These are phyloP conservation scores for Tephrocybe sp. DNA, from an alignment of 768 basidiomycete genomes.

Conservation along the genomic window DNA sequence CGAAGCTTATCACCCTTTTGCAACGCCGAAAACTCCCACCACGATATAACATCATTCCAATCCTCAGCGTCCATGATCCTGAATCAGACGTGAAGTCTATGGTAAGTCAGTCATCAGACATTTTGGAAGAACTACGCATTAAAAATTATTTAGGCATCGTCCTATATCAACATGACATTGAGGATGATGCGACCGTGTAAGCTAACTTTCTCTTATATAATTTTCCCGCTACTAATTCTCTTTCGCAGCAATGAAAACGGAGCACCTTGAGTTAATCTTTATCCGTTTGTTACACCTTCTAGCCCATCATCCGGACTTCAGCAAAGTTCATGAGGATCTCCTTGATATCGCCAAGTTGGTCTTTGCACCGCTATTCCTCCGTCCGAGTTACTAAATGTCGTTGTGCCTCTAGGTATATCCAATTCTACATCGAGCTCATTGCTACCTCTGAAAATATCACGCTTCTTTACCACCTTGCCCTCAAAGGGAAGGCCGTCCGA, in stretches of 20 bases:
- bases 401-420: constrained; percentile 63
- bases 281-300: constrained; percentile 84
- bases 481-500: constrained; percentile 82
- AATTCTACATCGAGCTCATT: constrained; percentile 81
- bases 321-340: constrained; percentile 60
- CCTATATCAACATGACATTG: constrained; percentile 52
- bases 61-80: constrained; percentile 89
- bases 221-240: neutral
- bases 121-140: no score
- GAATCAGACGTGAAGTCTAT: constrained; percentile 72
- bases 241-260: constrained; percentile 48
- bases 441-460: constrained; percentile 80
- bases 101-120: constrained; percentile 38
- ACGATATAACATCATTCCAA: constrained; percentile 80
- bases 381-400: constrained; percentile 2
- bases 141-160: constrained; percentile 39
- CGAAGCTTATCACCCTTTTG: constrained; percentile 68
- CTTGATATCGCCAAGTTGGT: constrained; percentile 79
- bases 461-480: constrained; percentile 78
- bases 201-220: neutral
- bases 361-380: neutral
- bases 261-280: constrained; percentile 79
- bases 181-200: constrained; percentile 45
- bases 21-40: constrained; percentile 60
- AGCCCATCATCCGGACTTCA: constrained; percentile 95